These are phyloP conservation scores for Crithidia thermophila DNA, from an alignment of 208 protist species.

Conservation along the genomic window DNA sequence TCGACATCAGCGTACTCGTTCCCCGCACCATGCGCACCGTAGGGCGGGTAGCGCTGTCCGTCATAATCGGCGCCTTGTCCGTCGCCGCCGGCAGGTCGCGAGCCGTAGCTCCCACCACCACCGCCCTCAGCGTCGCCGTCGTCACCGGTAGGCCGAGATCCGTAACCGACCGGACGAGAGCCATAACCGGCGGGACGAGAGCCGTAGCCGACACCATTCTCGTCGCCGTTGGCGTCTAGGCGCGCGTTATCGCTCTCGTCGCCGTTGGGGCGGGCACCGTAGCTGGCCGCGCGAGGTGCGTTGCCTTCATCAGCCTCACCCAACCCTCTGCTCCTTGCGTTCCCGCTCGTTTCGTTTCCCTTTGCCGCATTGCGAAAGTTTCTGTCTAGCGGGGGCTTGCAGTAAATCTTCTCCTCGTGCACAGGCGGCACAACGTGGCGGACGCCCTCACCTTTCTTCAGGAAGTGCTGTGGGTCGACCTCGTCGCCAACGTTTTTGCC, in stretches of 20 bases:
- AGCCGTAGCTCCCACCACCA: neutral
- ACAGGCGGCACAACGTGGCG: conserved; percentile 53
- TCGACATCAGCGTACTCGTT: neutral
- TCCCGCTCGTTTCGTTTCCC: neutral
- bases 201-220: neutral
- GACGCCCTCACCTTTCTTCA: conserved; percentile 73
- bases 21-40: neutral
- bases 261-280: neutral
- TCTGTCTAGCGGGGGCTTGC: conserved; percentile 50
- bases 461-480: conserved; percentile 75
- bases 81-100: neutral
- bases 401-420: conserved; percentile 76
- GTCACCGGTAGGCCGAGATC: neutral
- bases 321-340: neutral
- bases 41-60: neutral
- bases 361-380: conserved; percentile 10
- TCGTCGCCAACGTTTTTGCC: conserved; percentile 68
- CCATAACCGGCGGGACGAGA: neutral
- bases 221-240: too few species aligned
- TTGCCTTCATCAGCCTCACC: neutral
- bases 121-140: too few species aligned
- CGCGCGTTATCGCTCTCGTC: too few species aligned
- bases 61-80: too few species aligned
- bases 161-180: too few species aligned
- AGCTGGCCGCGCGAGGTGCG: neutral